A percentile compares a stretch with the other conserved stretches of the same genome.
phyloP scores from a whole-genome alignment of 2,329 filamentous ascomycete species.

The Colletotrichum siamense region DNA sequence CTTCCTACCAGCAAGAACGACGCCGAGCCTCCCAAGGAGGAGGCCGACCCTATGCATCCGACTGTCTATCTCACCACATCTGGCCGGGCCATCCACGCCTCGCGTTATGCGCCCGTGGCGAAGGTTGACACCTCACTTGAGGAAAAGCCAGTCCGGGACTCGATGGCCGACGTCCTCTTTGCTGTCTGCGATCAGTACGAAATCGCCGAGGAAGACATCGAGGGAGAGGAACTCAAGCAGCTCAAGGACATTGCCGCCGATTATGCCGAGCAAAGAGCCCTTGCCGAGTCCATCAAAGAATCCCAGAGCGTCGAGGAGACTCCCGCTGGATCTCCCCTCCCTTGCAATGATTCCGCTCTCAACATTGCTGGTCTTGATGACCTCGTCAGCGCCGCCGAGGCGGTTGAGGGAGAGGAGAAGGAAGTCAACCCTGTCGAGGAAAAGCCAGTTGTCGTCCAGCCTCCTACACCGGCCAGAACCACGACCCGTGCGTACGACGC shows the following conservation, averaged over 20 bases:
- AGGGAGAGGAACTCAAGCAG: slow-evolving; percentile 36
- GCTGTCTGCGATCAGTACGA: slow-evolving; percentile 42
- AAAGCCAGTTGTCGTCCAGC: slow-evolving; percentile 3
- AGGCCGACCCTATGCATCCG: slow-evolving; percentile 51
- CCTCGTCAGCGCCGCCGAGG: slow-evolving; percentile 9
- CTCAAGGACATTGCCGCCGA: slow-evolving; percentile 29
- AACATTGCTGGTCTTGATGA: slow-evolving; percentile 15
- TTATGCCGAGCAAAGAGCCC: slow-evolving; percentile 4
- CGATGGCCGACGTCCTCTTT: slow-evolving; percentile 35
- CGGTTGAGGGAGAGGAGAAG: slow-evolving; percentile 5
- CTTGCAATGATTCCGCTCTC: slow-evolving; percentile 8
- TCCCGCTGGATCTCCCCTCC: slow-evolving; percentile 18
- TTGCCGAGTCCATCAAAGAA: slow-evolving; percentile 27
- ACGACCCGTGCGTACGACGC: slow-evolving; percentile 31
- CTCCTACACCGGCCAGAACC: slow-evolving; percentile 15
- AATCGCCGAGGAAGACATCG: slow-evolving; percentile 38
- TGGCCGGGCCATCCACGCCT: slow-evolving; percentile 54
- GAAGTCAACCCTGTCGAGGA: neutral
- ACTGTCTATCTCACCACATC: slow-evolving; percentile 55
- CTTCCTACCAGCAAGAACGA: slow-evolving; percentile 53
- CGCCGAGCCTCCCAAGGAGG: slow-evolving; percentile 41
- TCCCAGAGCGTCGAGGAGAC: slow-evolving; percentile 27
- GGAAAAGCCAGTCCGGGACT: slow-evolving; percentile 9
- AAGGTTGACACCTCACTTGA: slow-evolving; percentile 27
- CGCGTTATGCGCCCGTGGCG: slow-evolving; percentile 37